Base-by-base conservation (phyloP, 352 stramenopile species). In the Thalassiosira gravida region DNA sequence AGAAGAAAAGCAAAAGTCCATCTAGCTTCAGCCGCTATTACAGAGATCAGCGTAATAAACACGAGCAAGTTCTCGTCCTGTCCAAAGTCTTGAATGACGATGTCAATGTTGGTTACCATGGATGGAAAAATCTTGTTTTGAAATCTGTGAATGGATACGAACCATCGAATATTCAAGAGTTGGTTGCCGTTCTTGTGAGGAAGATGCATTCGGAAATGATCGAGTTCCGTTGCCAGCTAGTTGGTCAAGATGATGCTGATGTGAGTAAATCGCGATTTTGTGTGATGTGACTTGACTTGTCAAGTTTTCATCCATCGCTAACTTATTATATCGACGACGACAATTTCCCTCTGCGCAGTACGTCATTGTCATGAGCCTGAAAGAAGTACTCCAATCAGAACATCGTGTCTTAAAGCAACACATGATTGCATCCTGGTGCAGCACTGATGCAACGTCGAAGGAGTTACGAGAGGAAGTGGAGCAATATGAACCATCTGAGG, bases 101-200 rank as follows among this genome's bases (percentile, higher is more conserved):
- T 55, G 67, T 82, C 5, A 82, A 82, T 72, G 30, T 74, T 7
- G 66, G 74, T 14, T 82, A 82, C 69, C 74, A 82, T 61, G 42
- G 46, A 3, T 67, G 64, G 66, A 7, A 24, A 3, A 74, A 74
- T 18, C 35, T 77, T 16, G 2, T 82, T 6, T 29, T 82, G n/a
- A 73, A 35, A 1, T 72, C 57, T 13, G 74, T 82, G 32, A 77
- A 82, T 74, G 67, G 67, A n/a, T 42, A 72, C 9, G 70, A 37
- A 57, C 57, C 59, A 16, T 77, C 77, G 35, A 82, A 77, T 58
- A 53, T 77, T 22, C 35, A 63, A 1, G 24, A 73, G 27, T 64
- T 76, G 5, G 65, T 80, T 2, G 52, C 71, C 30, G 3, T 82
- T 14, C 49, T 82, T 30, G 52, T 82, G 5, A 77, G 66, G 29